Evolutionary conservation across 73 alveolate genomes (phyloP).

Genomic region (Tetrahymena elliotti): DNA sequence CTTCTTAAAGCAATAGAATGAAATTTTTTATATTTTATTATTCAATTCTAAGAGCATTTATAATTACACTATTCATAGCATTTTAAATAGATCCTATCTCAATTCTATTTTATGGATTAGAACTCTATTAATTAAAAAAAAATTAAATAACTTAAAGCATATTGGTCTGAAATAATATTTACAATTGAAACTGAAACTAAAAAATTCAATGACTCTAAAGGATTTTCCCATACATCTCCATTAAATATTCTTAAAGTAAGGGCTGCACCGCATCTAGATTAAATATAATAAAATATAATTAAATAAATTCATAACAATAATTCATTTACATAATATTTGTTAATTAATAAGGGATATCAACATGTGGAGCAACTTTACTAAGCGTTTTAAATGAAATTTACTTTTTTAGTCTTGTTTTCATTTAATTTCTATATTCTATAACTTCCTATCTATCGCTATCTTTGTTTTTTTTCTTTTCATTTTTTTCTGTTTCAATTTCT

Average conservation of each 20-base stretch:
- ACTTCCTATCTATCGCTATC: background rate
- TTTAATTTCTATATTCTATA: background rate
- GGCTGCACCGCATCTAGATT: background rate
- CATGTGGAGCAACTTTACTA: background rate
- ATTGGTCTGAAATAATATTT: background rate
- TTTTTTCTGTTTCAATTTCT: background rate
- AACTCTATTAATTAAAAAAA: background rate
- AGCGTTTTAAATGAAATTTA: background rate
- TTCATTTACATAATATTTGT: background rate
- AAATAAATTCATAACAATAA: background rate
- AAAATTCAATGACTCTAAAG: background rate
- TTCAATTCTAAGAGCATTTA: background rate
- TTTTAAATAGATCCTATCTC: background rate
- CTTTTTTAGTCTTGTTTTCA: background rate
- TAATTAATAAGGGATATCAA: background rate
- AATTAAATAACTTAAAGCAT: background rate
- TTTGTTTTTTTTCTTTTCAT: background rate
- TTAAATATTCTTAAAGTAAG: background rate
- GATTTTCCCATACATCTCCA: background rate
- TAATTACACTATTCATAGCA: background rate
- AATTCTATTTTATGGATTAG: background rate
- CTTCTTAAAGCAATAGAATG: background rate
- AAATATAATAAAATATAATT: background rate
- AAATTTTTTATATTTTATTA: background rate
- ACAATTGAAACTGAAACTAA: background rate